Base-by-base conservation (phyloP, 73 alveolate genomes). In the Halteria grandinella region DNA sequence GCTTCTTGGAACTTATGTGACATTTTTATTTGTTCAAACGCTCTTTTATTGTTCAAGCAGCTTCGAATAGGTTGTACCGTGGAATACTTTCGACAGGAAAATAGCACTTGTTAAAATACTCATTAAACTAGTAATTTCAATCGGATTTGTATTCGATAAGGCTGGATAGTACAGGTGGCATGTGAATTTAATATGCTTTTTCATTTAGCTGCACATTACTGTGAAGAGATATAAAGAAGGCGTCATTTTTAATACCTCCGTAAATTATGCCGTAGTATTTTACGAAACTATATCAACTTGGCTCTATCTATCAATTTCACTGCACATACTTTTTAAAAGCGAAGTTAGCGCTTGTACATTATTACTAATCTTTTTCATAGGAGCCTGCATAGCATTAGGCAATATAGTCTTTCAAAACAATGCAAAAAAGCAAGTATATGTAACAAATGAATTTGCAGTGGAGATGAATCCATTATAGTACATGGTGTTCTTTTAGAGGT, bases 81-180 rank as follows among this genome's bases (percentile, higher is more conserved):
- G 80, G 80, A 20, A 53, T 53, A 45, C 80, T 1, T 27, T 66
- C 4, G 80, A 66, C 32, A 2, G 80, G 4, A 21, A 32, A 6
- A 23, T 66, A 4, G 29, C 66, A 3, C 29, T 44, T 17, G 54
- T 66, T 1, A 41, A 57, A 47, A 33, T 66, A 25, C 14, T 66
- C 5, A 7, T 66, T 8, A 66, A 47, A 37, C 27, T 66, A 23
- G 21, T 66, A 25, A 15, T 44, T 7, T 37, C 69, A 14, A 15
- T 34, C n/a, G 39, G 80, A 20, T 66, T 66, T 44, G 63, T 41
- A 14, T 66, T 10, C 23, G 63, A 66, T 47, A 66, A 66, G 23
- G 41, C 32, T 10, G 80, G 80, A 1, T 36, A 28, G 29, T 36
- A 36, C 11, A 18, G 66, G 28, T 63, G 69, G 6, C 25, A 8